A percentile compares a stretch with the other conserved stretches of the same genome.
Conservation (phyloP, 2,329 filamentous ascomycete genomes). For the Cladosporium sp. region DNA sequence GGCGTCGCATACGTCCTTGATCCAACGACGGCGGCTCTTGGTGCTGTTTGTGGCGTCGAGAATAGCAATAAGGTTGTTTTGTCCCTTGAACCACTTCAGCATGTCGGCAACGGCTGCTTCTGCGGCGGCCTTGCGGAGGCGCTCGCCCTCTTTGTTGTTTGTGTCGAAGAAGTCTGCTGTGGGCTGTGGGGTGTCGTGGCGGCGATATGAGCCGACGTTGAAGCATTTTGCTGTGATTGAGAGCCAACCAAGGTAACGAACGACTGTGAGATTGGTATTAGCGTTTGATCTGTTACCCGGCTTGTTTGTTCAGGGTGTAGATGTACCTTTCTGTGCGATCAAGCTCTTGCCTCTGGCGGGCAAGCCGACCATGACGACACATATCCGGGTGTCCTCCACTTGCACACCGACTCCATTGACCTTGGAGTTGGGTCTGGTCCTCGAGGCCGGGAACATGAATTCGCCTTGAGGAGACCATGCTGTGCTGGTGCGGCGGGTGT, state of each 20-base stretch:
- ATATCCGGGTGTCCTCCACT: slow-evolving; percentile 95
- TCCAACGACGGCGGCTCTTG: slow-evolving; percentile 85
- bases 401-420: slow-evolving; percentile 70
- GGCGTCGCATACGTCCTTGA: slow-evolving; percentile 72
- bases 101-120: slow-evolving; percentile 92
- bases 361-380: slow-evolving; percentile 97
- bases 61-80: slow-evolving; percentile 82
- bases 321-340: slow-evolving; percentile 76
- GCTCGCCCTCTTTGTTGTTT: slow-evolving; percentile 85
- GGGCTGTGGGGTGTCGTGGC: slow-evolving; percentile 84
- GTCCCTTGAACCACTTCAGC: slow-evolving; percentile 82
- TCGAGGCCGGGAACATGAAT: slow-evolving; percentile 44
- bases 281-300: neutral
- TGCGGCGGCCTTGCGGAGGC: slow-evolving; percentile 80
- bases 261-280: slow-evolving; percentile 58
- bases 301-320: neutral
- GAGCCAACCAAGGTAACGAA: slow-evolving; percentile 94
- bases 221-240: slow-evolving; percentile 92
- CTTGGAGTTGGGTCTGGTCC: slow-evolving; percentile 33
- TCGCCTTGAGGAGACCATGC: slow-evolving; percentile 38
- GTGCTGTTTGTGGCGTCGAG: slow-evolving; percentile 97
- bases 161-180: slow-evolving; percentile 94
- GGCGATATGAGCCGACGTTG: slow-evolving; percentile 95
- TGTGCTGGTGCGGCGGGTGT: slow-evolving; percentile 15
- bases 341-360: slow-evolving; percentile 95